A percentile compares a stretch with the other conserved stretches of the same genome.
Evolutionary conservation across 2,329 filamentous ascomycete genomes (phyloP).

Genomic region (Penicillium glabrum): DNA sequence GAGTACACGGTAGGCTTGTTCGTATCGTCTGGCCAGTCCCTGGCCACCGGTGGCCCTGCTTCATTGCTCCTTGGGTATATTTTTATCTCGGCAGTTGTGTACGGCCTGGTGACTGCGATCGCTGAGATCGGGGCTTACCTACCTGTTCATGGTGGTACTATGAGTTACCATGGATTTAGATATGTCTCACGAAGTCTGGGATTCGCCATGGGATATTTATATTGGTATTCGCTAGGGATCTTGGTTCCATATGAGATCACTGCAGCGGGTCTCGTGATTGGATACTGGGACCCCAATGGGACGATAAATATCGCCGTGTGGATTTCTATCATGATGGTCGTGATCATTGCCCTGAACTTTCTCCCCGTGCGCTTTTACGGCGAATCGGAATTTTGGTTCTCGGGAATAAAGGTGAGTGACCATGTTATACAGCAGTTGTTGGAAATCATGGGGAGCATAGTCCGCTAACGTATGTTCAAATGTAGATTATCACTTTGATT

Average conservation of each 20-base stretch:
- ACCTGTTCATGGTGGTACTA: slow-evolving; percentile 45
- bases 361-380: slow-evolving; percentile 53
- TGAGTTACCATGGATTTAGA: slow-evolving; percentile 46
- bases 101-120: slow-evolving; percentile 49
- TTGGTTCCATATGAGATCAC: slow-evolving; percentile 61
- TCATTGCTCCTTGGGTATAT: slow-evolving; percentile 55
- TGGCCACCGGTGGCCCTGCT: slow-evolving; percentile 53
- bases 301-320: slow-evolving; percentile 47
- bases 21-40: slow-evolving; percentile 54
- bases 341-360: slow-evolving; percentile 54
- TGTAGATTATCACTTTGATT: slow-evolving; percentile 49
- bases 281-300: slow-evolving; percentile 55
- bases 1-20: slow-evolving; percentile 42
- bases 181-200: slow-evolving; percentile 45
- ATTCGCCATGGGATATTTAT: slow-evolving; percentile 46
- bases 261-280: slow-evolving; percentile 64
- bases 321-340: slow-evolving; percentile 59
- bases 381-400: slow-evolving; percentile 57
- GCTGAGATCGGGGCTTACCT: slow-evolving; percentile 45
- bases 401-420: slow-evolving; percentile 41
- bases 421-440: neutral
- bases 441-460: neutral
- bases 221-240: slow-evolving; percentile 51
- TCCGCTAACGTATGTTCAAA: neutral
- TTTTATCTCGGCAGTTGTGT: slow-evolving; percentile 49